Base-by-base conservation (phyloP, 257 asterid genomes). In the Solanum neorickii region DNA sequence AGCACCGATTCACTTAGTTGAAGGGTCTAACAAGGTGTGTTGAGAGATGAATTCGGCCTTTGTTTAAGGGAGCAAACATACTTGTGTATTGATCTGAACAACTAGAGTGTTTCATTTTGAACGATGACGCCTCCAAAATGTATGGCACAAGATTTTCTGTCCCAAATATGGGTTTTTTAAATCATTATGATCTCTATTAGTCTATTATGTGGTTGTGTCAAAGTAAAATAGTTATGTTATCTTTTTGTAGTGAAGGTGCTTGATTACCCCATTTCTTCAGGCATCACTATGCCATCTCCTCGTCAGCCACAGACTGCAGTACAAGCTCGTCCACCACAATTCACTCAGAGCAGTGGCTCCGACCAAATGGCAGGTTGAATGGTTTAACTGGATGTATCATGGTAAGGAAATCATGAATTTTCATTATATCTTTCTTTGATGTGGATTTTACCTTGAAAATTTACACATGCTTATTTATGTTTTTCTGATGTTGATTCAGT, bases 291-390 rank as follows among this genome's bases (percentile, higher is more conserved):
- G 66, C 80, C 89, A 0, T 87, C 90, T 85, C 88, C 88, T 68
- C 89, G 89, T 12, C 77, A 88, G 39, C 12, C 90, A 13, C 92
- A 88, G 89, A 78, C 74, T 83, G 86, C 89, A 72, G 87, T 86
- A 9, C 91, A 89, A 23, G 84, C 87, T 41, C 87, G 85, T 60
- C 87, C 89, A 20, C 88, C 85, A n/a, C 91, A 83, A 69, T 88
- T 89, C 42, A 87, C 88, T 41, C 89, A 88, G 84, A 80, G 89
- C 35, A 88, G 86, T 35, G 87, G 90, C 47, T 88, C 90, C 82
- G 89, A 88, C 73, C 90, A 88, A 88, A 82, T 86, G 88, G 88
- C 90, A 12, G 87, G 92, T 85, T 89, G 88, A 91, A 88, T 75
- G 66, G 49, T 49, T 14, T 29, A 82, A 59, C 68, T 73, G 68